Conservation (phyloP, 257 asterid genomes). For the Solanum medicagineum region DNA sequence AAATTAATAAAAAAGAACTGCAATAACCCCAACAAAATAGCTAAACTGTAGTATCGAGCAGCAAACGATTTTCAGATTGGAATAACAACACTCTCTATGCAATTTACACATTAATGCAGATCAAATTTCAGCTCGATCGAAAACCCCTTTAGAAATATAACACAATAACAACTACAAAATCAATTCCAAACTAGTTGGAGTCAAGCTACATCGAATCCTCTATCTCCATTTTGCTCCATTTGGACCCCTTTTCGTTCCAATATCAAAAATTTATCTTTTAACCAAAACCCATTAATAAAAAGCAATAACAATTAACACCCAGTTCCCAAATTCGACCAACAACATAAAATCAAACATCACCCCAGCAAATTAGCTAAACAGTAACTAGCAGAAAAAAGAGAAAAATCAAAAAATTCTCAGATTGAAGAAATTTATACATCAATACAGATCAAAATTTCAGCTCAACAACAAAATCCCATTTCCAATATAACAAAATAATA, state of each 20-base stretch:
- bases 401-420: not conserved
- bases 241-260: not conserved
- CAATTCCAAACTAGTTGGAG: too few relatives aligned
- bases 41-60: not conserved
- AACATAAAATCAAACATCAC: not conserved
- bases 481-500: not conserved
- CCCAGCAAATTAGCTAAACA: not conserved
- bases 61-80: not conserved
- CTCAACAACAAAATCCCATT: not conserved
- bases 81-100: too few relatives aligned
- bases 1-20: not conserved
- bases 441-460: not conserved
- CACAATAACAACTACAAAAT: too few relatives aligned
- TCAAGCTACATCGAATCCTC: too few relatives aligned
- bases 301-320: not conserved
- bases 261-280: not conserved
- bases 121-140: too few relatives aligned
- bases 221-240: not conserved
- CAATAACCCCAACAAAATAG: not conserved
- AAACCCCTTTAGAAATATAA: too few relatives aligned
- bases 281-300: not conserved
- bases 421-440: not conserved
- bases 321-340: not conserved
- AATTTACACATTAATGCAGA: too few relatives aligned
- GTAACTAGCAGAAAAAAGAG: not conserved